A percentile compares a stretch with the other conserved stretches of the same genome.
phyloP scores from a whole-genome alignment of 2,329 filamentous ascomycete genomes.

The Diplodia corticola region DNA sequence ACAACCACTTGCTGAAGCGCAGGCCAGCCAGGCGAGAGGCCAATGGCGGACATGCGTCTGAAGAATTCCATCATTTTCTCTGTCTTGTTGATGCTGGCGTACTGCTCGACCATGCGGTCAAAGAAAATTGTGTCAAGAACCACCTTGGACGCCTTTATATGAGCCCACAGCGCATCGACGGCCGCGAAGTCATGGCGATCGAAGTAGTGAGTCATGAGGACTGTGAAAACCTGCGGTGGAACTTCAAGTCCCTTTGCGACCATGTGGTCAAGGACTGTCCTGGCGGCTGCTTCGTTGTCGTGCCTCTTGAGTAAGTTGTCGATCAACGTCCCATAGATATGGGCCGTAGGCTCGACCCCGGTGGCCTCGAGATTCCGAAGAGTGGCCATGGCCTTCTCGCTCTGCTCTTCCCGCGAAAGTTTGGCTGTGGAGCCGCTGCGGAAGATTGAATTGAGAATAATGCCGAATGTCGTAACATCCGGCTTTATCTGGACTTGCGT shows the following conservation, averaged over 20 bases:
- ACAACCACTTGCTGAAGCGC: constrained; percentile 42
- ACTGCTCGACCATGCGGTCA: constrained; percentile 69
- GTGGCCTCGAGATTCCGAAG: background rate
- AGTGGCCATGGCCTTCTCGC: constrained; percentile 26
- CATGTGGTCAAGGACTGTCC: constrained; percentile 65
- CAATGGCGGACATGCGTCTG: constrained; percentile 39
- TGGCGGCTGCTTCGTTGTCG: constrained; percentile 53
- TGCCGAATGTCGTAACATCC: constrained; percentile 70
- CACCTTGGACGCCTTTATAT: constrained; percentile 40
- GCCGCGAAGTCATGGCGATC: constrained; percentile 59
- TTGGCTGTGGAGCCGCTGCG: constrained; percentile 50
- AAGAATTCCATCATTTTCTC: constrained; percentile 47
- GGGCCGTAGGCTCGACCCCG: background rate
- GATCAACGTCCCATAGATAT: constrained; percentile 67
- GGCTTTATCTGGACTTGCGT: constrained; percentile 54
- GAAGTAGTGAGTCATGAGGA: constrained; percentile 69
- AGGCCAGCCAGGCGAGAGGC: constrained; percentile 45
- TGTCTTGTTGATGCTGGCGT: constrained; percentile 56
- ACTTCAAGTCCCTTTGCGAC: constrained; percentile 52
- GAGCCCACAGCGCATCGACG: constrained; percentile 59
- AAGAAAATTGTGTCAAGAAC: constrained; percentile 62
- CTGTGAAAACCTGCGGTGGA: constrained; percentile 70
- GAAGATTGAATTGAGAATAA: constrained; percentile 64
- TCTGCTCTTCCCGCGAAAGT: constrained; percentile 52
- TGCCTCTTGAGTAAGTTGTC: constrained; percentile 59